Evolutionary conservation across 306 rosid genomes (phyloP).

Genomic region (Notholithocarpus densiflorus): DNA sequence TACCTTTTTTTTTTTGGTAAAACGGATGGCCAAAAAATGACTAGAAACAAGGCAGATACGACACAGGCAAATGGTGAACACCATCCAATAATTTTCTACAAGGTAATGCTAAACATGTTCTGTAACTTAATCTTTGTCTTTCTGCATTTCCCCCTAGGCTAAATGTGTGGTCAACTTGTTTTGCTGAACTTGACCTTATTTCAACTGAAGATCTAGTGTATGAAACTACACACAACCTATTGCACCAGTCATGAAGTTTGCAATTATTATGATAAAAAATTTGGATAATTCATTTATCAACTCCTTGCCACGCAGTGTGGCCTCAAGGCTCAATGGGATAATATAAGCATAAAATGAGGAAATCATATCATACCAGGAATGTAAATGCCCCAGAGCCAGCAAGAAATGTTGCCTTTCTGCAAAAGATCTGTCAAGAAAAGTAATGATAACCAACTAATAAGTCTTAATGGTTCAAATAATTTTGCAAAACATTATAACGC

Average conservation of each 20-base stretch:
- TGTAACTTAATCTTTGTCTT: not conserved
- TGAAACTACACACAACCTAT: not conserved
- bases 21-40: no score
- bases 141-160: not conserved
- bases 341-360: not conserved
- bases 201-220: not conserved
- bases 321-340: not conserved
- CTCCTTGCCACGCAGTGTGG: conserved; percentile 10
- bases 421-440: conserved; percentile 60
- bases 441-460: conserved; percentile 19
- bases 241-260: not conserved
- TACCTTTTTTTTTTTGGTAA: no score
- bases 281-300: conserved; percentile 17
- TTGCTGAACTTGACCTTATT: conserved; percentile 3
- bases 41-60: no score
- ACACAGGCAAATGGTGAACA: no score
- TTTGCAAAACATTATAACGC: conserved; percentile 2
- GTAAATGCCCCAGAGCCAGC: conserved; percentile 62
- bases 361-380: conserved; percentile 63
- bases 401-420: conserved; percentile 82
- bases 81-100: no score
- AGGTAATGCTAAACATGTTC: no score
- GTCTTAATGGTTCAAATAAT: conserved; percentile 14
- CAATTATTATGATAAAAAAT: not conserved
- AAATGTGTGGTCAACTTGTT: not conserved